Evolutionary conservation across 2,329 filamentous ascomycete species (phyloP).

Genomic region (Xylaria sp.): DNA sequence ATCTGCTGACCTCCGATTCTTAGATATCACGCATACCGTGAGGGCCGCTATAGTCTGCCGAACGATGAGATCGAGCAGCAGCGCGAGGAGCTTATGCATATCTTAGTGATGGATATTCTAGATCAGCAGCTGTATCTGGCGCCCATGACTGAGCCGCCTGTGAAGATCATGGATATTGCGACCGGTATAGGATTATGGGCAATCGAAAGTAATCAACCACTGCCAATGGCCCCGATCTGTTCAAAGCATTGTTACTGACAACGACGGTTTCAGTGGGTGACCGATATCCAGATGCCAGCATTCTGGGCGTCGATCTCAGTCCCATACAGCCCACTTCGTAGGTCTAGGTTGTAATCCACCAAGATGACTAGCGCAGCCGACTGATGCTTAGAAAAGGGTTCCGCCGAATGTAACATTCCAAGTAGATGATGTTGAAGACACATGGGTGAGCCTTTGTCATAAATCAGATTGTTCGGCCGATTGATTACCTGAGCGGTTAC

Average conservation of each 20-base stretch:
- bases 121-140: constrained; percentile 41
- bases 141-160: constrained; percentile 36
- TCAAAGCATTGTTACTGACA: constrained; percentile 33
- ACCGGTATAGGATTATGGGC: constrained; percentile 41
- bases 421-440: constrained; percentile 44
- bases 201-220: constrained; percentile 35
- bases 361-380: constrained; percentile 17
- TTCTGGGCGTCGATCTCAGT: constrained; percentile 42
- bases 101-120: constrained; percentile 52
- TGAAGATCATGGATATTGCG: constrained; percentile 40
- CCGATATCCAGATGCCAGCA: constrained; percentile 38
- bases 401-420: constrained; percentile 44
- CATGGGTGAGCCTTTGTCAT: constrained; percentile 37
- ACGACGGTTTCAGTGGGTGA: constrained; percentile 37
- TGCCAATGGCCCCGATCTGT: background rate
- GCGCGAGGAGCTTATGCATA: constrained; percentile 56
- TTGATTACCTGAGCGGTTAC: constrained; percentile 9
- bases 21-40: constrained; percentile 53
- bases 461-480: background rate
- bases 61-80: constrained; percentile 57
- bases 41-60: constrained; percentile 52
- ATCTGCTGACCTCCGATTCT: constrained; percentile 23
- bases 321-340: constrained; percentile 44
- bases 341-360: constrained; percentile 21
- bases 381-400: constrained; percentile 35